Base-by-base conservation (phyloP, 192 early-diverging fungal genomes). In the Umbelopsis vinacea region DNA sequence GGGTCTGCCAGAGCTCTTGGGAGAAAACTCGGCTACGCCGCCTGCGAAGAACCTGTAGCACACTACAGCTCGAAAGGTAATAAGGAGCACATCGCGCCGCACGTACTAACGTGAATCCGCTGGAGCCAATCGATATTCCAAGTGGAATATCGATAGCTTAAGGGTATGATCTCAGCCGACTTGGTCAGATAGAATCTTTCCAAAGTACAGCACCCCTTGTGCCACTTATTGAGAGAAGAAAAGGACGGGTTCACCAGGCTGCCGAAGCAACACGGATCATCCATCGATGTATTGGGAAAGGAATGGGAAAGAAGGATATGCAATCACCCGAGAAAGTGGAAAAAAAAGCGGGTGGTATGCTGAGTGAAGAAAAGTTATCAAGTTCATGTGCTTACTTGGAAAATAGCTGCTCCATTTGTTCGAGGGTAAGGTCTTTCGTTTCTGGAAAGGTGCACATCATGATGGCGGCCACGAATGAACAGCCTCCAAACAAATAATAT, bases 401-500 rank as follows among this genome's bases (percentile, higher is more conserved):
- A 68, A 93, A 97, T 43, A 97, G 73, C 21, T 88, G 76, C 66
- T 96, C 95, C 87, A 97, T 93, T 67, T 95, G 89, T 73, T 97
- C 95, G 46, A 97, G 87, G n/a, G 91, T 85, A 29, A 85, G 76
- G 47, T 90, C 89, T 78, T 92, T 94, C 72, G 94, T 94, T 82
- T 95, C 94, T n/a, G 92, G 91, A 69, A 91, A 86, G 75, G 91
- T 79, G 78, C 84, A 91, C 66, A 89, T 81, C 66, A 88, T 86
- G 43, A 81, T 73, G 33, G 35, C 29, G 26, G 74, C 68, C 9
- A 77, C 68, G 14, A 82, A 33, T 22, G 72, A 82, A 14, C 81
- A 79, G 2, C 43, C 75, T 29, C 53, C 75, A 54, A 74, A 76
- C 21, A 74, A 67, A 66, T 82, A 74, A 21, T 78, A 74, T 3